Percentiles rank a stretch among this genome's conserved stretches.
Conservation (phyloP, 2,329 filamentous ascomycete species). For the Colletotrichum kahawae region DNA sequence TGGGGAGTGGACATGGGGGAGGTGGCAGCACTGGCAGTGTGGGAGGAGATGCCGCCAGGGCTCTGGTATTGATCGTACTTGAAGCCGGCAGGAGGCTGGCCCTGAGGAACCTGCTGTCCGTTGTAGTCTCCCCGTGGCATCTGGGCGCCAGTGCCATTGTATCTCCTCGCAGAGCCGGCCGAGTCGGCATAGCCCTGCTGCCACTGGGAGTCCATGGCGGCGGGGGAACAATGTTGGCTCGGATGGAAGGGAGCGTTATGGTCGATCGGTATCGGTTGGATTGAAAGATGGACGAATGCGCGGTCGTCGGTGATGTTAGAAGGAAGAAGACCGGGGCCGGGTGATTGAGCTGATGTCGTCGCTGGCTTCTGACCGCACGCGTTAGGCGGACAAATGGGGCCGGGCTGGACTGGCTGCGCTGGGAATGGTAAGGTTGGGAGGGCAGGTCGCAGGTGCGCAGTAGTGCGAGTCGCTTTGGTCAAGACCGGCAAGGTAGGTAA, state of each 20-base stretch:
- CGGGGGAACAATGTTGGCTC: conserved; percentile 17
- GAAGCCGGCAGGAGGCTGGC: conserved; percentile 58
- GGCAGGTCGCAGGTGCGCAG: conserved; percentile 4
- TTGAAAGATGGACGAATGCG: neutral
- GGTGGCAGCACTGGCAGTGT: conserved; percentile 54
- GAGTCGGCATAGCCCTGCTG: conserved; percentile 72
- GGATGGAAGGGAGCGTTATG: neutral
- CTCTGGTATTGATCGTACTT: conserved; percentile 72
- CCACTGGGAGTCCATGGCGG: conserved; percentile 53
- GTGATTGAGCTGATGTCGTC: conserved; percentile 21
- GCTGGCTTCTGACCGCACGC: conserved; percentile 18
- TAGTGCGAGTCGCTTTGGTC: neutral
- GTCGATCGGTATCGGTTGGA: conserved; percentile 3
- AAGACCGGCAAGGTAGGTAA: neutral
- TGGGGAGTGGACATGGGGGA: conserved; percentile 65
- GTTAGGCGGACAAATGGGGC: conserved; percentile 22
- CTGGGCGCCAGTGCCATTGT: conserved; percentile 55
- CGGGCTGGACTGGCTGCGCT: neutral
- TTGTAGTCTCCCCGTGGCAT: conserved; percentile 35
- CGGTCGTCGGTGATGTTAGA: conserved; percentile 20
- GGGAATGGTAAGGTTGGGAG: conserved; percentile 7
- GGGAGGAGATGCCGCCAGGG: conserved; percentile 32
- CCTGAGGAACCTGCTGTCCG: conserved; percentile 26
- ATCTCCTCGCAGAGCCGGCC: conserved; percentile 67
- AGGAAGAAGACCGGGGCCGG: conserved; percentile 7